Evolutionary conservation across 2,329 filamentous ascomycete species (phyloP), one percentile per base, ranked within the genome.

Genomic region (Dryadomyces quercus-mongolicae): DNA sequence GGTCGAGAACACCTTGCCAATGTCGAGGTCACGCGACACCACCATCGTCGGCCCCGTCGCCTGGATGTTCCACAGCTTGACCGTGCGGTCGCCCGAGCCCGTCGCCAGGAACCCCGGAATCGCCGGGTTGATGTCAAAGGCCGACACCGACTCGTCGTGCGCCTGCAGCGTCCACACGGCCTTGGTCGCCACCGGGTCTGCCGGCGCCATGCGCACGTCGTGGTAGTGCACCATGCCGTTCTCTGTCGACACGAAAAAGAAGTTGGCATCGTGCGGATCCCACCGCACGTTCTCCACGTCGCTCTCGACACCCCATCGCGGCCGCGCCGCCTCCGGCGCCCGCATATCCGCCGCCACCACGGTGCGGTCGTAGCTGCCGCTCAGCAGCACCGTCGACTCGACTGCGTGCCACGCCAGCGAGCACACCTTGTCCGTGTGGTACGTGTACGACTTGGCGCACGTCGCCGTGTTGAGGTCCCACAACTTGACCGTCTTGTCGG

Each of bases 401-500:
- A 77, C 80, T 0, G 87, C 80, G 73, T 97, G 89, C 93, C 94
- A 98, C 60, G 92, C 86, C 55, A 98, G 74, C 21, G 92, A 89
- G 77, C 91, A 98, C 60, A 97, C 91, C 74, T 98, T 98, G 76
- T 96, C 93, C 40, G 88, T 95, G 72, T 98, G 93, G 71, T 95
- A 88, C 16, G 81, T 78, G 76, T 98, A 98, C 47, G 91, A 96
- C 73, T 96, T 93, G 63, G 93, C 93, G 70, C 90, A 95, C 69
- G 85, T 90, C 57, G 87, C 80, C 3, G 89, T 96, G 73, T 90
- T 88, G 58, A 98, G 75, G 67, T 98, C 93, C 93, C 93, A 98
- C 20, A 98, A 80, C 75, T 98, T 98, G 65, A 97, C 84, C 2
- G 93, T 98, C 73, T 91, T 90, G 73, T 98, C 93, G 20, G 93